Conservation (phyloP, 345 rosid species). For the Citrus medica region DNA sequence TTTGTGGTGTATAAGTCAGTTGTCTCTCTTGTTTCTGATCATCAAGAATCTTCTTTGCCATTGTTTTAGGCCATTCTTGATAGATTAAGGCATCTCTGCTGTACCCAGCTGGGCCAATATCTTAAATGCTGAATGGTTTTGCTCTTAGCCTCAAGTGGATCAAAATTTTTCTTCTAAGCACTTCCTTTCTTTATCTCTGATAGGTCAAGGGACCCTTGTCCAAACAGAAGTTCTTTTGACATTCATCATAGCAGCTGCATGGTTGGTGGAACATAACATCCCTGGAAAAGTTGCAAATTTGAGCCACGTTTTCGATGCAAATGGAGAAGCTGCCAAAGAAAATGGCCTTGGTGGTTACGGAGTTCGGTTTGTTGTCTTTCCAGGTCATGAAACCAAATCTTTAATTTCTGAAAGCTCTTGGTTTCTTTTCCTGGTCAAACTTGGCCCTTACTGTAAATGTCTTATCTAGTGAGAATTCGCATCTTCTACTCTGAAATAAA, state of each 20-base stretch:
- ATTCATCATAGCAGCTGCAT: constrained; percentile 5
- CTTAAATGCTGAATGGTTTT: neutral
- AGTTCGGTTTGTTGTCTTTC: constrained; percentile 2
- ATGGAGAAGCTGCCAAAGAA: neutral
- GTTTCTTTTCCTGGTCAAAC: no score
- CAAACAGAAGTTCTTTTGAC: neutral
- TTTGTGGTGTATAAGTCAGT: neutral
- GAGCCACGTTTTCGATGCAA: neutral
- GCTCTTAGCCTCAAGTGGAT: neutral
- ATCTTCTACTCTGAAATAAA: no score
- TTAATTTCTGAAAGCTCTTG: no score
- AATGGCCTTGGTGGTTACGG: neutral
- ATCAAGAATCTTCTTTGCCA: neutral
- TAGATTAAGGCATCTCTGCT: neutral
- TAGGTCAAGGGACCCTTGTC: constrained; percentile 6
- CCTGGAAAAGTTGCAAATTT: neutral
- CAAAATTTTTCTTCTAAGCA: neutral
- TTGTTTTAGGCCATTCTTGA: neutral
- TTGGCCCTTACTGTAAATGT: no score
- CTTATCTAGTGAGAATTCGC: no score
- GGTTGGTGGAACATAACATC: constrained; percentile 21
- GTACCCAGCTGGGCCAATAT: neutral
- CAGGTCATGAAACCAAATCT: neutral
- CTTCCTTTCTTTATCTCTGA: neutral
- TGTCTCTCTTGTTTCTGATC: neutral